Conservation (phyloP, 2,329 filamentous ascomycete genomes). For the Calonectria honghensis region DNA sequence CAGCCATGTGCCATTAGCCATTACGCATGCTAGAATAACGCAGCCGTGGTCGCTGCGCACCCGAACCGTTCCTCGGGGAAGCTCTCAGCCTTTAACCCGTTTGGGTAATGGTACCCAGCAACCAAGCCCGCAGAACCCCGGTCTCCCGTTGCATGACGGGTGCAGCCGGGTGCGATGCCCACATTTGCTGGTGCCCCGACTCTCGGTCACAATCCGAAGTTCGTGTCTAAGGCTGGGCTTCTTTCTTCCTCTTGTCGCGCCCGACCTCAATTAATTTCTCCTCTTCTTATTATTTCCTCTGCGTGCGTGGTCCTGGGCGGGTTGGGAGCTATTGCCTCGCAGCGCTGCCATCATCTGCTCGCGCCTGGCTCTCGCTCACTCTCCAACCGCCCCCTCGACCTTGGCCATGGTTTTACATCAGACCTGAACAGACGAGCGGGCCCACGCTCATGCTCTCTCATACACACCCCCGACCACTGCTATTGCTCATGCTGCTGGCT, state of each 20-base stretch:
- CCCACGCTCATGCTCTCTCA: slow-evolving; percentile 28
- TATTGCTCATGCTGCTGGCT: background rate
- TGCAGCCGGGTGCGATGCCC: slow-evolving; percentile 43
- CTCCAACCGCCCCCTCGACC: slow-evolving; percentile 18
- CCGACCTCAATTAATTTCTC: slow-evolving; percentile 33
- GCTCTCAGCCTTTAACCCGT: slow-evolving; percentile 40
- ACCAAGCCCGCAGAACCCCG: slow-evolving; percentile 32
- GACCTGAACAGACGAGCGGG: slow-evolving; percentile 24
- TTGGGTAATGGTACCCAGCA: slow-evolving; percentile 36
- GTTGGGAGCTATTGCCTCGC: background rate
- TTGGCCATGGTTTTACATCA: slow-evolving; percentile 35
- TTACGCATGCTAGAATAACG: background rate
- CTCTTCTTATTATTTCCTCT: slow-evolving; percentile 45
- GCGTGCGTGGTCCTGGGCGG: slow-evolving; percentile 3
- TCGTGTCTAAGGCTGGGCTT: slow-evolving; percentile 49
- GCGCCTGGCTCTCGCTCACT: slow-evolving; percentile 4
- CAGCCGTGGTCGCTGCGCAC: slow-evolving; percentile 4
- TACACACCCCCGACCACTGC: slow-evolving; percentile 24
- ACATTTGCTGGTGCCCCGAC: slow-evolving; percentile 46
- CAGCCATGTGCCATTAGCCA: background rate
- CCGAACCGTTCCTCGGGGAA: slow-evolving; percentile 41
- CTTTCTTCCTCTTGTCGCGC: slow-evolving; percentile 41
- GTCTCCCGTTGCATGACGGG: slow-evolving; percentile 46
- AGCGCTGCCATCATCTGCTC: background rate
- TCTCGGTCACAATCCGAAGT: slow-evolving; percentile 56